phyloP scores from a whole-genome alignment of 2,329 filamentous ascomycete species.

The Monilinia aucupariae region DNA sequence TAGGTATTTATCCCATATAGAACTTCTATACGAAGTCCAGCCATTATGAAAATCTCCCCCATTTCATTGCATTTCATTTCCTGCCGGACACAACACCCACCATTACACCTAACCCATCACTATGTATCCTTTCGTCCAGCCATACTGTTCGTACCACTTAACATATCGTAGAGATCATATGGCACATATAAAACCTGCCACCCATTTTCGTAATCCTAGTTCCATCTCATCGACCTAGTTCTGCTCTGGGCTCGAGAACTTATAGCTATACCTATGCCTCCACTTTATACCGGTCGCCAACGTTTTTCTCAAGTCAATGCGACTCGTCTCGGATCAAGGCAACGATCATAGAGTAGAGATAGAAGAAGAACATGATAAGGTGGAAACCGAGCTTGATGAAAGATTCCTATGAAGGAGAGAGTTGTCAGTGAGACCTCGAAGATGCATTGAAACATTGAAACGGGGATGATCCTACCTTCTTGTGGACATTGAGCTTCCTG shows the following conservation, averaged over 20 bases:
- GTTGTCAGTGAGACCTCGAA: constrained; percentile 1
- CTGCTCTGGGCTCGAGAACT: not conserved
- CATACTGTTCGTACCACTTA: constrained; percentile 14
- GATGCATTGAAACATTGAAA: not conserved
- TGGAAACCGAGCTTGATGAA: constrained; percentile 99
- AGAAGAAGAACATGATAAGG: constrained; percentile 99
- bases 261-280: constrained; percentile 20
- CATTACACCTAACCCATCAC: not conserved
- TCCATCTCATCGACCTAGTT: constrained; percentile 3
- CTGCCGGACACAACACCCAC: constrained; percentile 14
- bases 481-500: constrained; percentile 97
- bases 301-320: constrained; percentile 51
- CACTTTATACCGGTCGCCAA: constrained; percentile 26
- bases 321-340: constrained; percentile 90
- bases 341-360: constrained; percentile 59
- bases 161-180: constrained; percentile 17
- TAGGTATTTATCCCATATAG: constrained; percentile 16
- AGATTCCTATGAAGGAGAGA: constrained; percentile 63
- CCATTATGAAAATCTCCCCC: constrained; percentile 21
- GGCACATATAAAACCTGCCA: constrained; percentile 17
- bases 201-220: constrained; percentile 3
- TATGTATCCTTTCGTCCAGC: constrained; percentile 1
- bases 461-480: constrained; percentile 62
- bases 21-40: constrained; percentile 21
- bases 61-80: not conserved